These are phyloP conservation scores for Beauveria scarabaeidicola DNA, from an alignment of 2,329 filamentous ascomycete genomes.

Conservation along the genomic window DNA sequence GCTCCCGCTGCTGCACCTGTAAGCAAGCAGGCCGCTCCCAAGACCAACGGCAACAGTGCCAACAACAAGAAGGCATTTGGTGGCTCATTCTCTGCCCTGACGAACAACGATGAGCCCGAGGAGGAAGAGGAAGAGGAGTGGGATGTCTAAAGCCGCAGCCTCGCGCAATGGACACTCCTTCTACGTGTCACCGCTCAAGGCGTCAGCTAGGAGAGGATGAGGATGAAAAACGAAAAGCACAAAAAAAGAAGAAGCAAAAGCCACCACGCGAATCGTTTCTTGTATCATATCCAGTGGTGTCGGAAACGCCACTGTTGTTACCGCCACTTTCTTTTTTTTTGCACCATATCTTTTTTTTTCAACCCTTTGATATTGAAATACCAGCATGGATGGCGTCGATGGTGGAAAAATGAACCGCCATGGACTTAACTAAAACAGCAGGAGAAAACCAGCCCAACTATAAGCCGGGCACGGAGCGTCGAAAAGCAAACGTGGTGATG, in stretches of 20 bases:
- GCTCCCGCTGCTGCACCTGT: constrained; percentile 12
- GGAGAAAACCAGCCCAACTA: not conserved
- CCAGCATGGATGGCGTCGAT: constrained; percentile 7
- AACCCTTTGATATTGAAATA: not conserved
- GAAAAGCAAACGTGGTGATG: not conserved
- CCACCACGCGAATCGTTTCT: constrained; percentile 1
- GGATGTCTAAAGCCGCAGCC: constrained; percentile 36
- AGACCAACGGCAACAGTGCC: not conserved
- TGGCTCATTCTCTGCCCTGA: constrained; percentile 40
- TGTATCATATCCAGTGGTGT: constrained; percentile 8
- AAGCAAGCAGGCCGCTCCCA: not conserved
- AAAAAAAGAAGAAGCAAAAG: not conserved
- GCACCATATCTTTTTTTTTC: not conserved
- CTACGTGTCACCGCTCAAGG: not conserved
- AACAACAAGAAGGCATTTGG: constrained; percentile 26
- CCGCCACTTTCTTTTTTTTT: not conserved
- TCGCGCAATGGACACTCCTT: not conserved
- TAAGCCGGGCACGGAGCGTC: not conserved
- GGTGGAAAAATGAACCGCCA: not conserved
- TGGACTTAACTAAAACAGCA: not conserved
- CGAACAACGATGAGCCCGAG: constrained; percentile 33
- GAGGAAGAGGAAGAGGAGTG: constrained; percentile 40
- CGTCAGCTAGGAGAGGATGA: not conserved
- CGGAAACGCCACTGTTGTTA: not conserved
- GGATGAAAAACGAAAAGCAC: not conserved